These are phyloP conservation scores for Tolypocladium ovalisporum DNA, from an alignment of 2,329 filamentous ascomycete genomes.

Conservation along the genomic window DNA sequence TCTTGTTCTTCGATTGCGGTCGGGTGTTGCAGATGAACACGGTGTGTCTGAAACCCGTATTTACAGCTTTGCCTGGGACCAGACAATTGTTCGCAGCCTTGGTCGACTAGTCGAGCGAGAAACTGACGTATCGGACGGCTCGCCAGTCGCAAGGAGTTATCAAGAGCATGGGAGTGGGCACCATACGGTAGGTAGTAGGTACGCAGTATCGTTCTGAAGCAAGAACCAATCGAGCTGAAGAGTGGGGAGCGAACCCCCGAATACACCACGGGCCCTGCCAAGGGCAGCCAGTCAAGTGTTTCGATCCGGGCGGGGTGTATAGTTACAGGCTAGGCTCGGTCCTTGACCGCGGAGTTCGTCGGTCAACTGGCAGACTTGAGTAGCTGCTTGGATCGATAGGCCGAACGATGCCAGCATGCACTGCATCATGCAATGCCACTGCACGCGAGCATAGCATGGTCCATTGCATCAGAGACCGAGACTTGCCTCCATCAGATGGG, in stretches of 20 bases:
- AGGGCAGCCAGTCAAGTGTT: neutral
- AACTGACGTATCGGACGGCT: neutral
- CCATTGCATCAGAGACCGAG: neutral
- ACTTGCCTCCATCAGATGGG: neutral
- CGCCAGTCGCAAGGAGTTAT: neutral
- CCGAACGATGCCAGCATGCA: neutral
- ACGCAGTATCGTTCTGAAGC: neutral
- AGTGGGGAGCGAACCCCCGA: no score
- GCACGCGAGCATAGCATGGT: neutral
- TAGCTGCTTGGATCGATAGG: neutral
- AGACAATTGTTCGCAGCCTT: neutral
- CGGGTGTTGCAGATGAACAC: neutral
- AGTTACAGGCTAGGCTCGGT: neutral
- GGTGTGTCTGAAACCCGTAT: neutral
- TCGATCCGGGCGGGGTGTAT: neutral
- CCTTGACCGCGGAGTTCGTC: neutral
- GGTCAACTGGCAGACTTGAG: neutral
- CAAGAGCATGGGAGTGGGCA: neutral
- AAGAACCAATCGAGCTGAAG: neutral
- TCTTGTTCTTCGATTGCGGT: neutral
- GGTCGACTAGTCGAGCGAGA: neutral
- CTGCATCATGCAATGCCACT: neutral
- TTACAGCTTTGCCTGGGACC: neutral
- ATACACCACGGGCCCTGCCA: neutral
- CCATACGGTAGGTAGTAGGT: no score